phyloP scores from a whole-genome alignment of 116 monocot genomes.

The Trichopus zeylanicus region DNA sequence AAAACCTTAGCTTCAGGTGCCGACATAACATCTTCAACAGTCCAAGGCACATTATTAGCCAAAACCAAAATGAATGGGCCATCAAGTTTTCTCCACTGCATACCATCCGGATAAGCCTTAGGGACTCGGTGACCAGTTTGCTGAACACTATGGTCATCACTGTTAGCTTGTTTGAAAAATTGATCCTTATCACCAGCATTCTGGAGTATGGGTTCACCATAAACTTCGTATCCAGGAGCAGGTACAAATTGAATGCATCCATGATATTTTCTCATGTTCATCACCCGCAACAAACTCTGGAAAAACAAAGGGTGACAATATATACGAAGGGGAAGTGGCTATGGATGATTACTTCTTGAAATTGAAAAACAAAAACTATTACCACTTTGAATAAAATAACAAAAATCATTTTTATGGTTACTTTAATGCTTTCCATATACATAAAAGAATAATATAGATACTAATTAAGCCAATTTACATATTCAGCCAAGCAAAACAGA shows the following conservation, averaged over 20 bases:
- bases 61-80: conserved; percentile 73
- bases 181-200: neutral
- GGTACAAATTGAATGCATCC: conserved; percentile 75
- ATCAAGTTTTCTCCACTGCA: conserved; percentile 65
- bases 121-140: conserved; percentile 52
- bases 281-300: conserved; percentile 49
- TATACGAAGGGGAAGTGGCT: neutral
- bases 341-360: neutral
- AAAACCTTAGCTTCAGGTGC: conserved; percentile 84
- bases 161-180: neutral
- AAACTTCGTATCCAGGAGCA: conserved; percentile 73
- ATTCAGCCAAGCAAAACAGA: no score
- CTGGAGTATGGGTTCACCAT: conserved; percentile 39
- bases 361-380: neutral
- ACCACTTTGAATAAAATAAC: no score
- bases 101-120: conserved; percentile 18
- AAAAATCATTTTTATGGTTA: no score
- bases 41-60: conserved; percentile 85
- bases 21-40: conserved; percentile 38
- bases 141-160: conserved; percentile 3
- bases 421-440: no score
- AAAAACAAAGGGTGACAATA: neutral
- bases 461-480: no score
- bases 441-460: no score
- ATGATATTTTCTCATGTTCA: conserved; percentile 66